These are phyloP conservation scores for Rhizopogon roseolus DNA, from an alignment of 768 basidiomycete genomes.

Conservation along the genomic window DNA sequence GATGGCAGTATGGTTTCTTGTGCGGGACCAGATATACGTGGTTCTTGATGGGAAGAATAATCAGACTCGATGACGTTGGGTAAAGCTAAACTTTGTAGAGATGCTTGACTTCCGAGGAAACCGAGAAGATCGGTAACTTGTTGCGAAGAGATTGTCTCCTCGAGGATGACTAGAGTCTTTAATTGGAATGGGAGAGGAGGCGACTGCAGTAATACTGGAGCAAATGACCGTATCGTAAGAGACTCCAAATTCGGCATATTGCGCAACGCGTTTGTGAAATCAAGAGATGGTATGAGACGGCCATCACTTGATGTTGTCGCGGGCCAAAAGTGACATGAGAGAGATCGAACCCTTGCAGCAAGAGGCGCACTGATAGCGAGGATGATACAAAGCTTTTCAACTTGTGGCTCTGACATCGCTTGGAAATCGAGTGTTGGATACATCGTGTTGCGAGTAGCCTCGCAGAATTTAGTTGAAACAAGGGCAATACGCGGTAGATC, in stretches of 20 bases:
- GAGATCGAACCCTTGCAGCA: slow-evolving; percentile 18
- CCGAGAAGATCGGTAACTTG: slow-evolving; percentile 14
- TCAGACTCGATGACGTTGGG: slow-evolving; percentile 17
- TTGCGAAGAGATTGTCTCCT: slow-evolving; percentile 16
- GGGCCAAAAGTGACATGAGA: slow-evolving; percentile 20
- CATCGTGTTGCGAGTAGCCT: slow-evolving; percentile 14
- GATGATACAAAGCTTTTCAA: slow-evolving; percentile 13
- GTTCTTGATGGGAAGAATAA: neutral
- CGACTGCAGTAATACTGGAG: slow-evolving; percentile 13
- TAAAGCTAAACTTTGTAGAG: slow-evolving; percentile 23
- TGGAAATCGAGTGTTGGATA: slow-evolving; percentile 19
- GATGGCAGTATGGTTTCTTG: slow-evolving; percentile 12
- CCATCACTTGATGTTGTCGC: slow-evolving; percentile 8
- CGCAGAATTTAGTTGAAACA: slow-evolving; percentile 19
- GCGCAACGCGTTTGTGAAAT: slow-evolving; percentile 19
- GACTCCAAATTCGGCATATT: slow-evolving; percentile 25
- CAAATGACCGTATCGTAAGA: slow-evolving; percentile 22
- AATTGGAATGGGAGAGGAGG: slow-evolving; percentile 17
- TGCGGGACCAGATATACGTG: neutral
- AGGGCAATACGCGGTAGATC: slow-evolving; percentile 17
- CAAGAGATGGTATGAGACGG: slow-evolving; percentile 7
- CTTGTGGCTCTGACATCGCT: slow-evolving; percentile 5
- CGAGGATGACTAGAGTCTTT: slow-evolving; percentile 23
- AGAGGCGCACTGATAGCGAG: slow-evolving; percentile 17
- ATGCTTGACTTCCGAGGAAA: slow-evolving; percentile 20